These are phyloP conservation scores for Polychaeton citri DNA, from an alignment of 2,329 filamentous ascomycete species.

Conservation along the genomic window DNA sequence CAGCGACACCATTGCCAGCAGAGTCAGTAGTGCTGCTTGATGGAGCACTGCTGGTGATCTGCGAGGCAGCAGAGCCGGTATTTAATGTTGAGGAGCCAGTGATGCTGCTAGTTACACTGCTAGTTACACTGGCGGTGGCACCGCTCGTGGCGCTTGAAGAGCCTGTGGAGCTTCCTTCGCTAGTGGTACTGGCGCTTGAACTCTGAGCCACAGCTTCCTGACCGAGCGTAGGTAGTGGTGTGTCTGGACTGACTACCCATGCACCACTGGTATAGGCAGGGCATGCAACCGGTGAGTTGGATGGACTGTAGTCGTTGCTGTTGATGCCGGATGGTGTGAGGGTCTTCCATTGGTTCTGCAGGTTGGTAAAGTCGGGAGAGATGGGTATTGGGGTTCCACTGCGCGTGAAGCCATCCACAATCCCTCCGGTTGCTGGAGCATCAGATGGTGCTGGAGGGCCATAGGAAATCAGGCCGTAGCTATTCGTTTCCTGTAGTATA, in stretches of 20 bases:
- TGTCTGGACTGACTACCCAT: slow-evolving; percentile 62
- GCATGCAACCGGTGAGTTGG: slow-evolving; percentile 51
- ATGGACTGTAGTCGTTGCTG: slow-evolving; percentile 51
- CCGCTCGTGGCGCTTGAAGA: neutral
- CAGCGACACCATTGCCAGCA: neutral
- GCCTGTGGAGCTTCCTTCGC: neutral
- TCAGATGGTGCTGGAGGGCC: slow-evolving; percentile 39
- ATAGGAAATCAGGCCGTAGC: slow-evolving; percentile 71
- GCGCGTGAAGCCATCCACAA: slow-evolving; percentile 55
- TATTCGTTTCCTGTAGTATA: slow-evolving; percentile 51
- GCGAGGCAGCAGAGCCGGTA: neutral
- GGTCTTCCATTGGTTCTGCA: slow-evolving; percentile 63
- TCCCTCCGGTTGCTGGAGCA: slow-evolving; percentile 16
- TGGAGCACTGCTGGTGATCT: neutral
- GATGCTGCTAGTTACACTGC: neutral
- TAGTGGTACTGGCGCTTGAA: slow-evolving; percentile 2
- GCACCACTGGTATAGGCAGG: slow-evolving; percentile 53
- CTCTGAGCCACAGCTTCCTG: slow-evolving; percentile 19
- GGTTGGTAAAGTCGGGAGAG: slow-evolving; percentile 63
- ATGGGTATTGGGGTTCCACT: slow-evolving; percentile 62
- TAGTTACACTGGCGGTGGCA: neutral
- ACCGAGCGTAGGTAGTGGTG: slow-evolving; percentile 56
- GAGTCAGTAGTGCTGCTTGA: neutral
- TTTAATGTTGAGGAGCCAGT: neutral
- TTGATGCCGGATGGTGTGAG: slow-evolving; percentile 56